Conservation (phyloP, 2,329 filamentous ascomycete species). For the Aspergillus bombycis region DNA sequence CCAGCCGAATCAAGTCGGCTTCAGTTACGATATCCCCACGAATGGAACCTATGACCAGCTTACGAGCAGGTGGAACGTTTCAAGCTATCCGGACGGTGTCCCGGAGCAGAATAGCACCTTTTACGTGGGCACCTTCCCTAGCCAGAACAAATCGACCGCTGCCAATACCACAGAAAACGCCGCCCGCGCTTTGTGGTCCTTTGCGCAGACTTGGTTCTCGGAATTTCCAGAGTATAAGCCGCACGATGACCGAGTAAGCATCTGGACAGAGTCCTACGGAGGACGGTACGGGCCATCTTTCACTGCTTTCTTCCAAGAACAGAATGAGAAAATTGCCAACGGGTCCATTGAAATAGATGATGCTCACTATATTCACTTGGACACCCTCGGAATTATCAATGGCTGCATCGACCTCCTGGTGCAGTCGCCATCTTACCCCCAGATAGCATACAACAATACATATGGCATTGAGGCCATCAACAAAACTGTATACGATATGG, state of each 20-base stretch:
- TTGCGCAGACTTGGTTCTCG: constrained; percentile 64
- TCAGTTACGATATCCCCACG: constrained; percentile 55
- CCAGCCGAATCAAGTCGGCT: constrained; percentile 63
- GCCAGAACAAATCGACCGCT: constrained; percentile 45
- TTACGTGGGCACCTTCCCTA: constrained; percentile 56
- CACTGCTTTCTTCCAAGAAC: constrained; percentile 44
- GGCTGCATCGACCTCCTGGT: constrained; percentile 57
- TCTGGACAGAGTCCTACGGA: constrained; percentile 52
- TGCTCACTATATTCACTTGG: constrained; percentile 47
- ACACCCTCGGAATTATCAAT: constrained; percentile 61
- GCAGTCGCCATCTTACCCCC: constrained; percentile 52
- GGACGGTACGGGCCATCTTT: constrained; percentile 49
- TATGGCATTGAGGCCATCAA: constrained; percentile 59
- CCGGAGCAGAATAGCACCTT: constrained; percentile 56
- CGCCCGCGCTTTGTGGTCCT: constrained; percentile 61
- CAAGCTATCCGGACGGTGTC: constrained; percentile 27
- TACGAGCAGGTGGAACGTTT: constrained; percentile 27
- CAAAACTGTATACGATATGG: constrained; percentile 50
- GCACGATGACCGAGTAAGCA: constrained; percentile 54
- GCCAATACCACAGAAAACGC: constrained; percentile 57
- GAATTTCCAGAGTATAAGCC: constrained; percentile 66
- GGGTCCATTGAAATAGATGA: constrained; percentile 30
- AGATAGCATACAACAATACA: constrained; percentile 61
- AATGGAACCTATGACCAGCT: constrained; percentile 45
- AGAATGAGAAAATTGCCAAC: constrained; percentile 45